Evolutionary conservation across 148 eudicot species (phyloP), one percentile per base, ranked within the genome.

Genomic region (Chenopodium suecicum): DNA sequence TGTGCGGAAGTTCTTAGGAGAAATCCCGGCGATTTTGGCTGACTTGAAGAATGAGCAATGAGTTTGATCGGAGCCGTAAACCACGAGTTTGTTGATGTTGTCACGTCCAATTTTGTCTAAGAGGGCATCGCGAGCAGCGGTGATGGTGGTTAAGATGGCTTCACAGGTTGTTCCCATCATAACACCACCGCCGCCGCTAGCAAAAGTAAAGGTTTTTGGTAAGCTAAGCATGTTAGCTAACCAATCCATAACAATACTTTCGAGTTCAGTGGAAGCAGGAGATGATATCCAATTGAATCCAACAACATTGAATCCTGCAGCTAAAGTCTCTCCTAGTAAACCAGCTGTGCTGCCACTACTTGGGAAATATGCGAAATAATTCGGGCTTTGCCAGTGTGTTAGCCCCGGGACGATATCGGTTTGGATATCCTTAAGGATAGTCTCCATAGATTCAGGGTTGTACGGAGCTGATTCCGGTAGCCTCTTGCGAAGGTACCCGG

Each of bases 101-200:
- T 86, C 88, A 2, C 82, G 52, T 0, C 90, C 90, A 8, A 82
- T 70, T 44, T 32, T 68, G 0, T 79, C 73, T 7, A 90, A 41
- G 0, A 81, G n/a, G 1, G 79, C 73, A 63, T 90, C 92, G 7
- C 92, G 70, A 0, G 92, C 88, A 0, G 92, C 90, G 1, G 82
- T 77, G 0, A 90, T 79, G 17, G 89, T 86, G 32, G 87, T 82
- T 0, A 90, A 50, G 5, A 90, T 73, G 20, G 92, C 90, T 75
- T 88, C 92, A 37, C 92, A 86, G 9, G 92, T 88, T 70, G 92
- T 90, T 6, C 92, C 92, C 73, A 86, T 83, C 82, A 90, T 79
- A 22, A 88, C 90, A 0, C 92, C 92, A 31, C 92, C 90, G 0
- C 92, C 92, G 9, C 74, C 73, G 2, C 89, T 88, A 0, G 86